A percentile compares a stretch with the other conserved stretches of the same genome.
Evolutionary conservation across 371 early-diverging fungal species (phyloP).

Genomic region (Mortierella polycephala): DNA sequence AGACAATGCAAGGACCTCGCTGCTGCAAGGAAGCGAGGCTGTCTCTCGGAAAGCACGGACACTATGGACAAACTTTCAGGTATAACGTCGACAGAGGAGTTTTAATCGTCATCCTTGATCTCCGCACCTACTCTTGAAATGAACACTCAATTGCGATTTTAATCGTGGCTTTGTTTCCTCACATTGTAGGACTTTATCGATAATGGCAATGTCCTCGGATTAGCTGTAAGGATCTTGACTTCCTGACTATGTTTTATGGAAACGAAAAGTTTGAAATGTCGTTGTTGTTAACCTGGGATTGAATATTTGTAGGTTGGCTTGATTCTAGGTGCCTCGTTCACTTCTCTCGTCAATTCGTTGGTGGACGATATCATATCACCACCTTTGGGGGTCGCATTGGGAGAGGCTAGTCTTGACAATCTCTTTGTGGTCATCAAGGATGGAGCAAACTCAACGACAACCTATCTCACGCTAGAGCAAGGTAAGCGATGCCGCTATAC

Average conservation of each 20-base stretch:
- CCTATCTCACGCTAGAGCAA: constrained; percentile 35
- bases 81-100: background rate
- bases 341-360: constrained; percentile 32
- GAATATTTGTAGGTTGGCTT: constrained; percentile 27
- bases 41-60: constrained; percentile 25
- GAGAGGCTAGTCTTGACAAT: constrained; percentile 36
- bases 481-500: constrained; percentile 6
- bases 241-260: background rate
- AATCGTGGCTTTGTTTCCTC: background rate
- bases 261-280: background rate
- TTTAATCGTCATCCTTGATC: too few species aligned
- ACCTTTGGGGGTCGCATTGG: constrained; percentile 39
- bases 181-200: constrained; percentile 41
- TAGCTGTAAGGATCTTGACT: constrained; percentile 25
- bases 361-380: constrained; percentile 47
- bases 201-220: constrained; percentile 44
- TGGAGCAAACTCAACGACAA: constrained; percentile 11
- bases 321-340: constrained; percentile 38
- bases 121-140: background rate
- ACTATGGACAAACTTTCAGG: constrained; percentile 31
- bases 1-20: constrained; percentile 24
- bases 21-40: constrained; percentile 26
- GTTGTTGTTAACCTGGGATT: background rate
- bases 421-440: constrained; percentile 44
- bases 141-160: background rate